These are phyloP conservation scores for Zymoseptoria passerinii DNA, from an alignment of 2,329 filamentous ascomycete species.

Conservation along the genomic window DNA sequence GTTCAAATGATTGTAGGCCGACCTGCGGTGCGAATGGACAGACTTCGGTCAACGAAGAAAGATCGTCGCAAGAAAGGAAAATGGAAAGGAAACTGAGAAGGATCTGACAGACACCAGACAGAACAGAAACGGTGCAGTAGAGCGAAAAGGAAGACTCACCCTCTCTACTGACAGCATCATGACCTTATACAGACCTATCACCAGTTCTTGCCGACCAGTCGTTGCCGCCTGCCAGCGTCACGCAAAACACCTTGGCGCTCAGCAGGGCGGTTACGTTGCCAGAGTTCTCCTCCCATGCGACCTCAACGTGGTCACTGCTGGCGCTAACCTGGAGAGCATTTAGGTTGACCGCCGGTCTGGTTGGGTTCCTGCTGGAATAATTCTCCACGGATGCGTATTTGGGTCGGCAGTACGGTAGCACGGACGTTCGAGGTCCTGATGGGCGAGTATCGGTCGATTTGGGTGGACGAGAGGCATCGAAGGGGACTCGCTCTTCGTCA, in stretches of 20 bases:
- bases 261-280: constrained; percentile 21
- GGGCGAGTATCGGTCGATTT: constrained; percentile 1
- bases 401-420: constrained; percentile 6
- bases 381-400: constrained; percentile 8
- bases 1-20: constrained; percentile 25
- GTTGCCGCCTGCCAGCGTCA: constrained; percentile 16
- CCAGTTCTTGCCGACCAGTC: constrained; percentile 4
- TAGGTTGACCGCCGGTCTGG: constrained; percentile 11
- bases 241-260: constrained; percentile 9
- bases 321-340: constrained; percentile 26
- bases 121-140: constrained; percentile 15
- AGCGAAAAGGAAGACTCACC: constrained; percentile 12
- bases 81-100: constrained; percentile 18
- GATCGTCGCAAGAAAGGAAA: constrained; percentile 22
- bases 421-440: constrained; percentile 2
- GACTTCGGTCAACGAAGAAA: constrained; percentile 39
- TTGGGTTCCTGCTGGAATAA: constrained; percentile 11
- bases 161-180: constrained; percentile 8
- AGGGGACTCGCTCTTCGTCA: constrained; percentile 3
- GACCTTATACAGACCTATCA: constrained; percentile 23
- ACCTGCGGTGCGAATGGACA: constrained; percentile 37
- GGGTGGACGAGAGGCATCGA: constrained; percentile 11
- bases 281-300: constrained; percentile 17
- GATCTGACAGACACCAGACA: constrained; percentile 15
- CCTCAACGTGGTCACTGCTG: constrained; percentile 22